Evolutionary conservation across 2,329 filamentous ascomycete species (phyloP), one percentile per base, ranked within the genome.

Genomic region (Scopulariopsis brevicaulis): DNA sequence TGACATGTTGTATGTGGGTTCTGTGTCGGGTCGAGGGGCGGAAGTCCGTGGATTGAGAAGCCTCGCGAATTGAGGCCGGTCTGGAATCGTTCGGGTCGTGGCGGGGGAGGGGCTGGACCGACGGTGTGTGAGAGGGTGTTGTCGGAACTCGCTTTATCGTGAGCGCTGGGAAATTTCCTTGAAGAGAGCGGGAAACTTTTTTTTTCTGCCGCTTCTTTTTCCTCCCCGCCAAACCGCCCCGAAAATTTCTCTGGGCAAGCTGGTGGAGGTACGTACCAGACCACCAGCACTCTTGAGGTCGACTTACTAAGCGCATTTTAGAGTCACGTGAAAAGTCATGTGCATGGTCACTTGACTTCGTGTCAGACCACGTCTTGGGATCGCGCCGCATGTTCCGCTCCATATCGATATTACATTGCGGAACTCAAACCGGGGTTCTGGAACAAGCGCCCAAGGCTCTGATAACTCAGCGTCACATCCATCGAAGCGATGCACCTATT

Each of bases 1-100:
- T 61, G 82, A 81, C 78, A 84, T 83, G n/a, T n/a, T n/a, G n/a
- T 25, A 22, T 58, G 11, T 25, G 22, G n/a, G 24, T 56, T n/a
- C 24, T 28, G 25, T 28, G 35, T 18, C 15, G 35, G 22, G 20
- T 55, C 15, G 22, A 20, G 43, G n/a, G 22, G 46, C 11, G 20
- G 46, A 50, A 6, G 22, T 43, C 20, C n/a, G 18, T 50, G 43
- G 7, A 32, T 14, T 22, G 7, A 20, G n/a, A 20, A 24, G 7
- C 7, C 6, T 6, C 20, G 20, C 20, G 20, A 24, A 24, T 22
- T 24, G 37, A 40, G 37, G 37, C 12, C 12, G 18, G 20, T 20
- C 8, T 6, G 46, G 20, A 24, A 24, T 24, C 46, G 46, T 50
- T 22, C 22, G n/a, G 5, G 20, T 24, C 20, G 46, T 22, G 20